Evolutionary conservation across 345 rosid genomes (phyloP).

Genomic region (Syzygium oleosum): DNA sequence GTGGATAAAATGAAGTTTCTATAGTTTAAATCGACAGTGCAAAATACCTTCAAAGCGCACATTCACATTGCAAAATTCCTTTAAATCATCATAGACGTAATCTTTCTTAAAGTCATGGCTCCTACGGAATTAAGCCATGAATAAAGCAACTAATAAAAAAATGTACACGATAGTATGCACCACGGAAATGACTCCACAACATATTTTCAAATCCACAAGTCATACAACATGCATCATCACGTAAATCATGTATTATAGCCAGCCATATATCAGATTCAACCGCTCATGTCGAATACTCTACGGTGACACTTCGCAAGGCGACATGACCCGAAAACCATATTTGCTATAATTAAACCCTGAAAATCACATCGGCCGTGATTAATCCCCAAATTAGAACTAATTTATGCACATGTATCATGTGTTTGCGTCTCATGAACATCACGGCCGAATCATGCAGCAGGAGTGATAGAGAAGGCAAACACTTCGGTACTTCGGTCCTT

Average conservation of each 20-base stretch:
- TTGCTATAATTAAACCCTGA: not conserved
- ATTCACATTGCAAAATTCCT: not conserved
- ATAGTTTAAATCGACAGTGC: not conserved
- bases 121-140: not conserved
- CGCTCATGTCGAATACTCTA: not conserved
- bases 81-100: not conserved
- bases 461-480: not conserved
- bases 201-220: not conserved
- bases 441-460: not conserved
- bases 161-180: fast-evolving
- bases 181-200: not conserved
- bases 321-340: not conserved
- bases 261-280: not conserved
- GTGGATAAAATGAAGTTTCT: too few species aligned
- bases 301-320: not conserved
- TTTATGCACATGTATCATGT: not conserved
- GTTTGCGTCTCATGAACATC: not conserved
- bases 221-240: not conserved
- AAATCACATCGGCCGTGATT: not conserved
- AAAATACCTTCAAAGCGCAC: not conserved
- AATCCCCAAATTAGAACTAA: not conserved
- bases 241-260: not conserved
- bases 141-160: not conserved
- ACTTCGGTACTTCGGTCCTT: not conserved
- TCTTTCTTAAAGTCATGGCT: not conserved